phyloP scores from a whole-genome alignment of 257 asterid species.

The Marsdenia floribunda region DNA sequence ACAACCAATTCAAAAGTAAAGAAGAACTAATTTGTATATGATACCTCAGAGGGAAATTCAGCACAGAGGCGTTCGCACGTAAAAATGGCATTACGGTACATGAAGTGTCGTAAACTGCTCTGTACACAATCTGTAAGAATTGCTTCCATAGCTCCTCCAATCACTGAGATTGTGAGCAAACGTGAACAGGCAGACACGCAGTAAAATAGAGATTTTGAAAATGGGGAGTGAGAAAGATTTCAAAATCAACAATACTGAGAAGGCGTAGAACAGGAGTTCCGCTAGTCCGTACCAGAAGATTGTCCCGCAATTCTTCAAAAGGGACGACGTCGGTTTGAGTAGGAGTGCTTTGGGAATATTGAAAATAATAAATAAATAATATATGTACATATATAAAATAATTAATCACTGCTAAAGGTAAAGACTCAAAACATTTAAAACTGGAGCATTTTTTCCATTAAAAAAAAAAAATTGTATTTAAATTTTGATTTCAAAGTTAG shows the following conservation, averaged over 20 bases:
- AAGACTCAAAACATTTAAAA: no score
- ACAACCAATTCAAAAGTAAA: not conserved
- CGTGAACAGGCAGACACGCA: not conserved
- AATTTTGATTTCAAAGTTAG: no score
- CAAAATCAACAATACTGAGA: not conserved
- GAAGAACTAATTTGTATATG: not conserved
- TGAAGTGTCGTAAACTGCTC: slow-evolving; percentile 57
- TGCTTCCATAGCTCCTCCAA: slow-evolving; percentile 50
- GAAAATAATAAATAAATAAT: no score
- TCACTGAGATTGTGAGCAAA: not conserved
- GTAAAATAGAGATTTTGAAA: not conserved
- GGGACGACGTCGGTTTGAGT: not conserved
- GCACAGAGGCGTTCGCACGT: slow-evolving; percentile 94
- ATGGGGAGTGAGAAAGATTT: not conserved
- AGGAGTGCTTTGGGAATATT: not conserved
- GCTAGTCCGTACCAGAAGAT: not conserved
- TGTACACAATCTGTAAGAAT: slow-evolving; percentile 62
- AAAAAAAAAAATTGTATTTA: no score
- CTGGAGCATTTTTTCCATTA: no score
- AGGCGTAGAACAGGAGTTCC: not conserved
- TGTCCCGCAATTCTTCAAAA: not conserved
- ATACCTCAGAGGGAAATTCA: slow-evolving; percentile 85
- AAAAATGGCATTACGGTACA: slow-evolving; percentile 83
- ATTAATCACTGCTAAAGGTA: no score
- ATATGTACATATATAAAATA: not conserved